phyloP scores from a whole-genome alignment of 495 filamentous ascomycete species.

The Aspergillus saccharolyticus region DNA sequence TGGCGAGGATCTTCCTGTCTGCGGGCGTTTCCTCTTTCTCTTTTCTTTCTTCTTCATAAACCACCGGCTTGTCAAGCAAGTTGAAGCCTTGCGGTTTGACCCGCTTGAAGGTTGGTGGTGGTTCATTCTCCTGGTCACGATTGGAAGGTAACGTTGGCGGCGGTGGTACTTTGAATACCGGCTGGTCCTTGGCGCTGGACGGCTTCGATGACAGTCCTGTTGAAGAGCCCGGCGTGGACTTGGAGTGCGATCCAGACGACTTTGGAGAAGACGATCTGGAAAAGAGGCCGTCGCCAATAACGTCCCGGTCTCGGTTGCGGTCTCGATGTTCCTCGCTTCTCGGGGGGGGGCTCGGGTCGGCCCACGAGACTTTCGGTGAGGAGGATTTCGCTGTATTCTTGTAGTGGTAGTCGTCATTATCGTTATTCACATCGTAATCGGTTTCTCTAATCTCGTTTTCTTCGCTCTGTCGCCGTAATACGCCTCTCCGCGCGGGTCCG shows the following conservation, averaged over 20 bases:
- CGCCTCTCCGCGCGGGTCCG: constrained; percentile 67
- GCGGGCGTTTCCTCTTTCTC: constrained; percentile 37
- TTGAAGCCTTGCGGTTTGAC: constrained; percentile 55
- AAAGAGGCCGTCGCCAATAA: constrained; percentile 29
- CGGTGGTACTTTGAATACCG: constrained; percentile 63
- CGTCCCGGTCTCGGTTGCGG: constrained; percentile 15
- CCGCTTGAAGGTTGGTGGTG: constrained; percentile 68
- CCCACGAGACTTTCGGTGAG: constrained; percentile 44
- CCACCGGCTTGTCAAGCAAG: constrained; percentile 52
- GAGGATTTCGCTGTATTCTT: constrained; percentile 30
- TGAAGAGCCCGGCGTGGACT: constrained; percentile 36
- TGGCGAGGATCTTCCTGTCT: constrained; percentile 60
- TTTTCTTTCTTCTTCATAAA: constrained; percentile 46
- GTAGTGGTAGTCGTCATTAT: constrained; percentile 27
- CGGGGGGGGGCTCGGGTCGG: constrained; percentile 36
- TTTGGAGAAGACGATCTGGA: constrained; percentile 39
- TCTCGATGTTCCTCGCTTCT: constrained; percentile 25
- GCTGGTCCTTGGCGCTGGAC: constrained; percentile 37
- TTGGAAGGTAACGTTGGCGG: constrained; percentile 53
- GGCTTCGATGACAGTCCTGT: constrained; percentile 39
- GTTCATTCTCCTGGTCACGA: constrained; percentile 78
- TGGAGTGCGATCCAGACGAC: constrained; percentile 36
- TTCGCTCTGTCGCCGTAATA: constrained; percentile 65
- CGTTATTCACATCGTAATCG: constrained; percentile 19
- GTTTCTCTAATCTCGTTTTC: constrained; percentile 50